phyloP scores from a whole-genome alignment of 1,139 yeast genomes.

The Barnettozyma hawaiiensis region DNA sequence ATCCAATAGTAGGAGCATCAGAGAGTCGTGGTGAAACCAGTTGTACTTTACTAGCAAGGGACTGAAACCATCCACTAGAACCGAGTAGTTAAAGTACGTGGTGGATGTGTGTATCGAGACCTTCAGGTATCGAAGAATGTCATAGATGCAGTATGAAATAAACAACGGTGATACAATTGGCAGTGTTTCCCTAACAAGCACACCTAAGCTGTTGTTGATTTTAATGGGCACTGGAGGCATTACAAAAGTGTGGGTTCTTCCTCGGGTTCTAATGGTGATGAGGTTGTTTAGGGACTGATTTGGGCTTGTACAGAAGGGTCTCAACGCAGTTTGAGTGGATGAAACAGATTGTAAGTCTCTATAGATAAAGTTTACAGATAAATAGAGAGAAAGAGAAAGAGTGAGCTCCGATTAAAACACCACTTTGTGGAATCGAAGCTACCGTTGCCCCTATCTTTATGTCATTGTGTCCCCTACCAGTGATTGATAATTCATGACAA shows the following conservation, averaged over 20 bases:
- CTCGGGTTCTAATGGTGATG: background rate
- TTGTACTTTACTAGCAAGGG: constrained; percentile 10
- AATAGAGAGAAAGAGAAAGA: no score
- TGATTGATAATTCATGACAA: background rate
- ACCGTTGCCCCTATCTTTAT: constrained; percentile 1
- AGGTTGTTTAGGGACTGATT: background rate
- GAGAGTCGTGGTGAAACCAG: background rate
- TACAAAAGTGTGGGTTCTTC: background rate
- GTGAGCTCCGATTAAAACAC: no score
- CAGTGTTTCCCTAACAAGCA: constrained; percentile 13
- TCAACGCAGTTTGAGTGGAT: background rate
- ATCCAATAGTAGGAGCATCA: constrained; percentile 3
- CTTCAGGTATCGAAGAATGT: constrained; percentile 10
- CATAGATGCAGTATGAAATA: constrained; percentile 17
- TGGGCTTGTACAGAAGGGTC: background rate
- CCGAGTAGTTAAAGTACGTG: constrained; percentile 14
- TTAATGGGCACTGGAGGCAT: constrained; percentile 6
- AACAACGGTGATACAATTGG: constrained; percentile 18
- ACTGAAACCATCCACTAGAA: constrained; percentile 14
- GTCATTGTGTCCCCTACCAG: background rate
- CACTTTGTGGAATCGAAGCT: background rate
- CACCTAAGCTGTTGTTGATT: constrained; percentile 5
- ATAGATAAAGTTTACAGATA: background rate
- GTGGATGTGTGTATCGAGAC: constrained; percentile 13
- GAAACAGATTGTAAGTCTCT: background rate